Conservation (phyloP, 805 yeast species). For the Candida tallmaniae region DNA sequence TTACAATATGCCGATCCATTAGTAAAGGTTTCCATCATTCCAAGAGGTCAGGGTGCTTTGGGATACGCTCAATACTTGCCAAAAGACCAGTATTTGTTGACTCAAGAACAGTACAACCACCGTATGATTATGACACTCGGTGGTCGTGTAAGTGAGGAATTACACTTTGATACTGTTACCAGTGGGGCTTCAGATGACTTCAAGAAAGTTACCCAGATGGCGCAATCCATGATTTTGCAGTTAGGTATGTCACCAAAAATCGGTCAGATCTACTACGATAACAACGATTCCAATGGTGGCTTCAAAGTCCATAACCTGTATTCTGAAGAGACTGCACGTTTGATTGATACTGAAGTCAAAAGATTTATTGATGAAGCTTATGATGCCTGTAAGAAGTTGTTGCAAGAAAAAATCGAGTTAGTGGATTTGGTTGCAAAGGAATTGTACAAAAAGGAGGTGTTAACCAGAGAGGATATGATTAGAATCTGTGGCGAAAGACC, state of each 20-base stretch:
- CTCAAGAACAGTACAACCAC: slow-evolving; percentile 71
- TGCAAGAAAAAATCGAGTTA: slow-evolving; percentile 66
- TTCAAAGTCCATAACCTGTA: slow-evolving; percentile 37
- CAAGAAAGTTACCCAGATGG: slow-evolving; percentile 85
- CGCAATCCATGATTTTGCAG: slow-evolving; percentile 82
- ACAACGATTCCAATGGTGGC: slow-evolving; percentile 33
- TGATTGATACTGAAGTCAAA: slow-evolving; percentile 80
- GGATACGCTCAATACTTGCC: slow-evolving; percentile 97
- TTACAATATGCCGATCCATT: slow-evolving; percentile 85
- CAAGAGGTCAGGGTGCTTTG: slow-evolving; percentile 90
- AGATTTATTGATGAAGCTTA: slow-evolving; percentile 76
- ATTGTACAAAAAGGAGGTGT: slow-evolving; percentile 78
- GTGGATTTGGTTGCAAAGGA: slow-evolving; percentile 87
- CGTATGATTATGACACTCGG: slow-evolving; percentile 94
- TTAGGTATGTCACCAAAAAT: slow-evolving; percentile 84
- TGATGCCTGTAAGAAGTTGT: slow-evolving; percentile 59
- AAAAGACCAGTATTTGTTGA: slow-evolving; percentile 75
- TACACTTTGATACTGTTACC: slow-evolving; percentile 82
- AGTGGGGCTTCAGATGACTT: slow-evolving; percentile 93
- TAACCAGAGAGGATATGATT: slow-evolving; percentile 93
- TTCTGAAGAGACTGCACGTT: slow-evolving; percentile 69
- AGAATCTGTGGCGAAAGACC: slow-evolving; percentile 86
- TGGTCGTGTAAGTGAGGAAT: slow-evolving; percentile 87
- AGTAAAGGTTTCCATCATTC: slow-evolving; percentile 88
- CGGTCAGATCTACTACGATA: slow-evolving; percentile 66